phyloP scores from a whole-genome alignment of 2,329 filamentous ascomycete species.

The Hypoxylon sp. region DNA sequence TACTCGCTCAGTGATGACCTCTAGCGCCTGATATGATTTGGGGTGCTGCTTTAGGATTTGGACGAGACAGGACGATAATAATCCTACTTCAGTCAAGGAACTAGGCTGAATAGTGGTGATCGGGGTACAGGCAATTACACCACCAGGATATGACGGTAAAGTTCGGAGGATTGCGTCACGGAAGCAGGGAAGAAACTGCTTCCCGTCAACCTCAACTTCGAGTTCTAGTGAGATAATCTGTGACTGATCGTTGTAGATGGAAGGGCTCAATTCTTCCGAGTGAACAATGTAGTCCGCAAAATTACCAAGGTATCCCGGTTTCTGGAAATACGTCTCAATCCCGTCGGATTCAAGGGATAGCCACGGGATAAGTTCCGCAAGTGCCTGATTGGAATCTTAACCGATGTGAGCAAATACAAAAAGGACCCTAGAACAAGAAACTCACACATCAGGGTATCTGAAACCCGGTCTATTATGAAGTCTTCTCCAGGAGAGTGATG shows the following conservation, averaged over 20 bases:
- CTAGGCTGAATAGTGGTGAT: slow-evolving; percentile 18
- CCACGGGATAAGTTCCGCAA: slow-evolving; percentile 13
- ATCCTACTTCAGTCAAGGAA: slow-evolving; percentile 28
- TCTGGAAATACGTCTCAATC: slow-evolving; percentile 12
- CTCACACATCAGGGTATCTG: slow-evolving; percentile 11
- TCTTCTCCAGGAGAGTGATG: slow-evolving; percentile 17
- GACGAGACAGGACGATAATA: slow-evolving; percentile 26
- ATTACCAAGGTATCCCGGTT: slow-evolving; percentile 3
- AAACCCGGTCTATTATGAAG: slow-evolving; percentile 10
- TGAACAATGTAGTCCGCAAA: slow-evolving; percentile 17
- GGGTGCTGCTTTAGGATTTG: slow-evolving; percentile 30
- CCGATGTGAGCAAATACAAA: slow-evolving; percentile 12
- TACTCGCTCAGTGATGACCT: neutral
- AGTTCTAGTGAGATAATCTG: slow-evolving; percentile 19
- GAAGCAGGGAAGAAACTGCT: slow-evolving; percentile 21
- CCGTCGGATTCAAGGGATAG: slow-evolving; percentile 25
- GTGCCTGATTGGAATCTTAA: slow-evolving; percentile 11
- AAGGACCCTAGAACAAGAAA: neutral
- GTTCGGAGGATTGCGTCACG: neutral
- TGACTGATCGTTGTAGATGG: slow-evolving; percentile 13
- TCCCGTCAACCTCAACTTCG: slow-evolving; percentile 18
- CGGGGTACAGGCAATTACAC: slow-evolving; percentile 19
- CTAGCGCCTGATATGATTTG: neutral
- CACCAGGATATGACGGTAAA: slow-evolving; percentile 17
- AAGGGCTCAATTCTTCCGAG: slow-evolving; percentile 2